Base-by-base conservation (phyloP, 371 early-diverging fungal species). In the Apophysomyces ossiformis region DNA sequence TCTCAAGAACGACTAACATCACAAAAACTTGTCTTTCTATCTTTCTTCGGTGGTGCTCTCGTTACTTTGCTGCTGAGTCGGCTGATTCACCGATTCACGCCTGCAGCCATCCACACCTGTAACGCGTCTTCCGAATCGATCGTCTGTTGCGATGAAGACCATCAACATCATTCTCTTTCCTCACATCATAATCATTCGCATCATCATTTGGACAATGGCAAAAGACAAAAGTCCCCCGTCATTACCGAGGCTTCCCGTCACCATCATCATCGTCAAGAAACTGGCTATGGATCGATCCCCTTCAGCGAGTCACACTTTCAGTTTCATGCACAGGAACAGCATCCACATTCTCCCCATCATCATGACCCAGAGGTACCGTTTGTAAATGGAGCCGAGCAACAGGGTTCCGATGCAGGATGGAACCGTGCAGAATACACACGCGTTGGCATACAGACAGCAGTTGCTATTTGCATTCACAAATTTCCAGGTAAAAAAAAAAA, bases 401-500 rank as follows among this genome's bases (percentile, higher is more conserved):
- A 26, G 2, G 2, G 32, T 26, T 26, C 32, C 0, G 3, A 2
- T 26, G 32, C 32, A 26, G 70, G 26, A 46, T 37, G 37, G 60
- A 37, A 57, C 5, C 21, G 54, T 26, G 16, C n/a, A 18, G 13
- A 73, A 54, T 77, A 71, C 36, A 66, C 73, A 3, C 75, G 77
- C 13, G 87, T 90, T 58, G 93, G 90, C 36, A 77, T 92, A 57
- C 91, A 93, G 63, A 91, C 92, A 21, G 91, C 92, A 2, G 77
- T 91, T 21, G 91, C 92, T 18, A 88, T 93, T 56, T 85, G 89
- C 8, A 74, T 92, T 15, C 94, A 92, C 77, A 93, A 93, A 76
- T 85, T 92, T 63, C 92, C 92, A 68, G 88, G 85, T 83, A 75
- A 71, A 32, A 21, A 21, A 21, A 16, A 36, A 5, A 21, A 5